Conservation (phyloP, 495 filamentous ascomycete species). For the Parathielavia appendiculata region DNA sequence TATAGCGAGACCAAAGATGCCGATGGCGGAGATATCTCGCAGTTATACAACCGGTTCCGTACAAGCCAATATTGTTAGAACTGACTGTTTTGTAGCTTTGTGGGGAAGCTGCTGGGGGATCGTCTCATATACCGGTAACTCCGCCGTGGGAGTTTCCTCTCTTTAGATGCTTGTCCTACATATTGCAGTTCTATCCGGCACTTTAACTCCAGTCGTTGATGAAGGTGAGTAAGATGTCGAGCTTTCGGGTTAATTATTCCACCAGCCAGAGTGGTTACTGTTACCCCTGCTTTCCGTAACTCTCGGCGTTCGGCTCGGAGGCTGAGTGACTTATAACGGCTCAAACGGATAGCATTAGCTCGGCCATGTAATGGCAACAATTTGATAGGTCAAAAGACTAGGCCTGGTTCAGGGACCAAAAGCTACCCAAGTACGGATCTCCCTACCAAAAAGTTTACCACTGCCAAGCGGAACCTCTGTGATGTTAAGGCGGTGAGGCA, state of each 20-base stretch:
- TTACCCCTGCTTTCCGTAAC: not conserved
- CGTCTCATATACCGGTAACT: not conserved
- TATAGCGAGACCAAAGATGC: not conserved
- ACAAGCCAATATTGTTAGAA: not conserved
- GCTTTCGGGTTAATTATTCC: slow-evolving; percentile 9
- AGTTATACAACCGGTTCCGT: not conserved
- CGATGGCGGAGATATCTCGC: slow-evolving; percentile 9
- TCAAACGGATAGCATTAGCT: no score
- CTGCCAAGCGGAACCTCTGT: no score
- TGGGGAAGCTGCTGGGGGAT: not conserved
- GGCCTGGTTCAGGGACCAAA: no score
- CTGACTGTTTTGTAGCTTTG: not conserved
- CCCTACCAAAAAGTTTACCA: no score
- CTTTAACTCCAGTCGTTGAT: not conserved
- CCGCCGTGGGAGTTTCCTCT: not conserved
- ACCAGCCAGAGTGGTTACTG: slow-evolving; percentile 5
- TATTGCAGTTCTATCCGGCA: no score
- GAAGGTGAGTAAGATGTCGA: not conserved
- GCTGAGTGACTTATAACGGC: no score
- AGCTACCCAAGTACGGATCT: no score
- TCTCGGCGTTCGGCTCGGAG: no score
- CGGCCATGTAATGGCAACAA: no score
- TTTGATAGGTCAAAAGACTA: no score
- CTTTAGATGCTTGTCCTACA: no score
- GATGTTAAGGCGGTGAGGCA: no score